Evolutionary conservation across 306 rosid genomes (phyloP).

Genomic region (Purshia tridentata): DNA sequence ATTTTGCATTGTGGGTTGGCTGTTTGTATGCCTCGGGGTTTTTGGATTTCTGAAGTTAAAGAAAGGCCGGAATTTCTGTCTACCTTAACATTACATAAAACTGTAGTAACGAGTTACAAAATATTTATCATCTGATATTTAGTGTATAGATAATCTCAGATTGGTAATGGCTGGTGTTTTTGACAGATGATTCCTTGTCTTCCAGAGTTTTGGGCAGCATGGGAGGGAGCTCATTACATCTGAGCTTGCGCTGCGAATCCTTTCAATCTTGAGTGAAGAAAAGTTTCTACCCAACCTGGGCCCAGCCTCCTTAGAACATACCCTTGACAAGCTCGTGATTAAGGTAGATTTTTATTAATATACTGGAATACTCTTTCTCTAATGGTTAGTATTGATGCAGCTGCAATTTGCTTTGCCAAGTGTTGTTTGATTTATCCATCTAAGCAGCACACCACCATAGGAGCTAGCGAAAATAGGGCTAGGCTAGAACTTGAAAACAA

Average conservation of each 20-base stretch:
- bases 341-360: conserved; percentile 49
- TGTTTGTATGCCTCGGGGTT: background rate
- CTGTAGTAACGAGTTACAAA: no score
- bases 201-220: conserved; percentile 99
- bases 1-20: conserved; percentile 5
- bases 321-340: conserved; percentile 77
- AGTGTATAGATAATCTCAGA: conserved; percentile 71
- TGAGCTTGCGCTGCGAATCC: conserved; percentile 81
- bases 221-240: conserved; percentile 94
- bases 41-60: background rate
- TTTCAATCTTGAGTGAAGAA: conserved; percentile 80
- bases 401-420: background rate
- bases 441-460: background rate
- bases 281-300: conserved; percentile 56
- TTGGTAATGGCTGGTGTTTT: conserved; percentile 86
- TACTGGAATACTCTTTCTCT: background rate
- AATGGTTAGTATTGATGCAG: background rate
- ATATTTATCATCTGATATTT: conserved; percentile 24
- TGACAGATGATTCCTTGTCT: conserved; percentile 99
- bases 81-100: no score
- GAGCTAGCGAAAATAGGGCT: conserved; percentile 3
- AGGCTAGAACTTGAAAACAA: background rate
- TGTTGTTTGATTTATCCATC: background rate
- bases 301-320: conserved; percentile 54
- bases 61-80: no score